A percentile compares a stretch with the other conserved stretches of the same genome.
Conservation (phyloP, 2,329 filamentous ascomycete species). For the Harringtonia aguacate region DNA sequence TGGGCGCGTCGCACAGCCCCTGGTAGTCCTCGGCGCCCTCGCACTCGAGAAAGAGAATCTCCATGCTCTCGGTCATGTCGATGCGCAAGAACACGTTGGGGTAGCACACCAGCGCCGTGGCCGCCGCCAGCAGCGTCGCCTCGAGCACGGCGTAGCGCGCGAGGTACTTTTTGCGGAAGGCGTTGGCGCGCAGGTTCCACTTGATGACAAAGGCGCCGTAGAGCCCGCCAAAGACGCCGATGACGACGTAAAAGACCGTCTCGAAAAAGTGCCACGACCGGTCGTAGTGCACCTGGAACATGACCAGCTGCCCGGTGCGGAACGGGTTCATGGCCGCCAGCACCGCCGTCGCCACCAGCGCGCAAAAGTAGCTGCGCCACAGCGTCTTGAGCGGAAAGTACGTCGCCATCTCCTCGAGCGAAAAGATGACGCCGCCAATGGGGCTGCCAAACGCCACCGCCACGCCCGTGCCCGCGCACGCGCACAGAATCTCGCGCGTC, state of each 20-base stretch:
- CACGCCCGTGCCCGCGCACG: constrained; percentile 88
- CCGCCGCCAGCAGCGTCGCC: constrained; percentile 69
- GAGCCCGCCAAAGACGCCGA: constrained; percentile 86
- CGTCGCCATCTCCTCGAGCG: constrained; percentile 93
- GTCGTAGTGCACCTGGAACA: constrained; percentile 97
- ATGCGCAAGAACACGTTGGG: constrained; percentile 92
- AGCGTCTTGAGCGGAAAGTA: constrained; percentile 95
- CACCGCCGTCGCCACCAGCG: constrained; percentile 85
- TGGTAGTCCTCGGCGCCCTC: constrained; percentile 82
- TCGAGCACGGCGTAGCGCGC: constrained; percentile 76
- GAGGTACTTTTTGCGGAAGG: constrained; percentile 90
- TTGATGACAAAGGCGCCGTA: constrained; percentile 98
- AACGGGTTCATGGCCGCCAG: constrained; percentile 96
- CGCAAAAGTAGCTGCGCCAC: constrained; percentile 98
- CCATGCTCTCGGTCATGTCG: constrained; percentile 99
- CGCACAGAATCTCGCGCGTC: constrained; percentile 88
- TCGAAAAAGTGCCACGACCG: constrained; percentile 98
- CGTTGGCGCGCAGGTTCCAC: constrained; percentile 85
- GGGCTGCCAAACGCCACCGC: constrained; percentile 95
- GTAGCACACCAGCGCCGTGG: constrained; percentile 88
- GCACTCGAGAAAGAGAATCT: constrained; percentile 91
- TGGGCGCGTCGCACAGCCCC: constrained; percentile 70
- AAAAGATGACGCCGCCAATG: constrained; percentile 93
- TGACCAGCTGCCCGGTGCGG: constrained; percentile 91
- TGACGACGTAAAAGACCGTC: constrained; percentile 78